phyloP scores from a whole-genome alignment of 2,329 filamentous ascomycete species.

The Didymella keratinophila region DNA sequence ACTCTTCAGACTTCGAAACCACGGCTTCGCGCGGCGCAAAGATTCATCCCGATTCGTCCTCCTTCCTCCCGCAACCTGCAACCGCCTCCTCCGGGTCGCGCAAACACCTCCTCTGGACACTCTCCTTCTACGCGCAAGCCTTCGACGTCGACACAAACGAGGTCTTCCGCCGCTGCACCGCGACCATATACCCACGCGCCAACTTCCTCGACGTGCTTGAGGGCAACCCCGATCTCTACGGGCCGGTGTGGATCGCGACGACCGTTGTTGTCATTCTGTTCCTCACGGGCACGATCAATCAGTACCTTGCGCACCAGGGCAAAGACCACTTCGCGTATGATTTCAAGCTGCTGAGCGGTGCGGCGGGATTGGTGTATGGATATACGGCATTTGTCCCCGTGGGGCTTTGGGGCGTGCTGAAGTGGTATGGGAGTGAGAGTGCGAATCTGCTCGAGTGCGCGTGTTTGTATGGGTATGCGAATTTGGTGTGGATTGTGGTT shows the following conservation, averaged over 20 bases:
- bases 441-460: constrained; percentile 95
- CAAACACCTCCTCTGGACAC: constrained; percentile 91
- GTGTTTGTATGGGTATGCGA: constrained; percentile 94
- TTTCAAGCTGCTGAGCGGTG: constrained; percentile 86
- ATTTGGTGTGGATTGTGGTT: constrained; percentile 96
- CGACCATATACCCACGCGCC: constrained; percentile 86
- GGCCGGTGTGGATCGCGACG: constrained; percentile 98
- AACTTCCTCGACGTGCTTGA: constrained; percentile 98
- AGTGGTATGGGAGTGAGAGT: constrained; percentile 94
- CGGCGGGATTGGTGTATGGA: constrained; percentile 91
- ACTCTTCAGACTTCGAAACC: constrained; percentile 70
- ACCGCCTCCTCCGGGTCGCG: constrained; percentile 38
- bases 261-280: constrained; percentile 97
- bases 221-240: constrained; percentile 95
- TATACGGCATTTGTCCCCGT: constrained; percentile 86
- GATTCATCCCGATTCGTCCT: constrained; percentile 54
- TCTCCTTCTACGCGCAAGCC: constrained; percentile 96
- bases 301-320: constrained; percentile 77
- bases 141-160: constrained; percentile 97
- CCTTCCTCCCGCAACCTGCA: constrained; percentile 48
- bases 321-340: constrained; percentile 85
- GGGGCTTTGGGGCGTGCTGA: constrained; percentile 83
- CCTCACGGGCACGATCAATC: constrained; percentile 91
- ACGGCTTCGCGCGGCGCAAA: constrained; percentile 57
- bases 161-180: constrained; percentile 84